Evolutionary conservation across 2,329 filamentous ascomycete species (phyloP).

Genomic region (Emydomyces testavorans): DNA sequence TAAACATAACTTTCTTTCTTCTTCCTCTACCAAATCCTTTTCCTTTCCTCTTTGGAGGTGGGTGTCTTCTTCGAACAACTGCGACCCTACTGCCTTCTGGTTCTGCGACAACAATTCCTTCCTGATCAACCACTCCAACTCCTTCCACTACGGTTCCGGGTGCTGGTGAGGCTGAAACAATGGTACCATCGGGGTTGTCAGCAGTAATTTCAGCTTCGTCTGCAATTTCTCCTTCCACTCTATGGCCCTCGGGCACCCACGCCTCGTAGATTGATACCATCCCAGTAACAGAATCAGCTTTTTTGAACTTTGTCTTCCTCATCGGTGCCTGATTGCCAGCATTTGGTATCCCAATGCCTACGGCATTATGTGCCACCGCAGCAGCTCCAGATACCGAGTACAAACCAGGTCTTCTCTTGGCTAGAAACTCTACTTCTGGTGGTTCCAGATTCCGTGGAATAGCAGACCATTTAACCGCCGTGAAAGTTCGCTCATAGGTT

Average conservation of each 20-base stretch:
- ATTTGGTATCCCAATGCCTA: slow-evolving; percentile 18
- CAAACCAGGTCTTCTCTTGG: slow-evolving; percentile 50
- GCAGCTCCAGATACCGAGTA: slow-evolving; percentile 39
- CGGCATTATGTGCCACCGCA: slow-evolving; percentile 23
- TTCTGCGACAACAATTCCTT: slow-evolving; percentile 47
- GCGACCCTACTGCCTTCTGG: slow-evolving; percentile 34
- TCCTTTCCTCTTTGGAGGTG: slow-evolving; percentile 67
- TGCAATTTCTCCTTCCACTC: slow-evolving; percentile 70
- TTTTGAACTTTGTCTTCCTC: slow-evolving; percentile 68
- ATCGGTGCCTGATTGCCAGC: slow-evolving; percentile 44
- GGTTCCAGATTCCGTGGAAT: slow-evolving; percentile 47
- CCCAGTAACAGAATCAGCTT: slow-evolving; percentile 60
- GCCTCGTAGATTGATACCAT: slow-evolving; percentile 78
- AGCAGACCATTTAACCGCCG: slow-evolving; percentile 47
- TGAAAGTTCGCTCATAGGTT: slow-evolving; percentile 37
- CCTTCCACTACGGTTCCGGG: slow-evolving; percentile 50
- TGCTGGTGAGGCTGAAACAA: slow-evolving; percentile 36
- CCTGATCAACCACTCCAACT: slow-evolving; percentile 48
- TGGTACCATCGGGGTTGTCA: slow-evolving; percentile 29
- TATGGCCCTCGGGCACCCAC: slow-evolving; percentile 66
- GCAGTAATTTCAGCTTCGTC: slow-evolving; percentile 40
- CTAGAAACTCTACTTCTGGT: slow-evolving; percentile 51
- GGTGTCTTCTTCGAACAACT: slow-evolving; percentile 49
- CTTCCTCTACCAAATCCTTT: slow-evolving; percentile 68
- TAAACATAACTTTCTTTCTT: slow-evolving; percentile 59